Percentiles rank a stretch among this genome's conserved stretches.
These are phyloP conservation scores for Mortierella sp. DNA, from an alignment of 371 early-diverging fungal genomes.

Conservation along the genomic window DNA sequence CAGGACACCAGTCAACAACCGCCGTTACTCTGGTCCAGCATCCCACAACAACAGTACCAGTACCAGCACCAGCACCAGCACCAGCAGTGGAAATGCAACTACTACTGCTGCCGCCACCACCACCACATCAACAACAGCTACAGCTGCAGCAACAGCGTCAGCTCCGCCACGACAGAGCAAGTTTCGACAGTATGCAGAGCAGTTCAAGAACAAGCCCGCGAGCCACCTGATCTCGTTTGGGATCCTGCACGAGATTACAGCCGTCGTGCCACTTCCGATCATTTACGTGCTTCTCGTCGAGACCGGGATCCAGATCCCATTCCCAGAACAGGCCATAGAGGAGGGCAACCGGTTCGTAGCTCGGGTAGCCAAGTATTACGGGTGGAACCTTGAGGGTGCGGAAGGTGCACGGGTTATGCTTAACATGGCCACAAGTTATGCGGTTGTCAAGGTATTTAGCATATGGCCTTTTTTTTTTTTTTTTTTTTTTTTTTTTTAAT, in stretches of 20 bases:
- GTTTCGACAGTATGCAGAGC: constrained; percentile 63
- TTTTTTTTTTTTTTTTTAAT: neutral
- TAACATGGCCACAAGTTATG: constrained; percentile 84
- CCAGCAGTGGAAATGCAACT: too few species aligned
- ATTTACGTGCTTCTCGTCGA: constrained; percentile 74
- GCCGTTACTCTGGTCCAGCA: too few species aligned
- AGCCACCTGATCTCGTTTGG: constrained; percentile 85
- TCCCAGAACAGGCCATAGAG: constrained; percentile 71
- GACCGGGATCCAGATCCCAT: constrained; percentile 66
- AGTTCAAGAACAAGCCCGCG: constrained; percentile 79
- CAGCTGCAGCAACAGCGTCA: too few species aligned
- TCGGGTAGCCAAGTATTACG: constrained; percentile 65
- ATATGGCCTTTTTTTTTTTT: neutral
- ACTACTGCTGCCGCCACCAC: too few species aligned
- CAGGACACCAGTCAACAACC: too few species aligned
- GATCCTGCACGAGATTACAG: constrained; percentile 90
- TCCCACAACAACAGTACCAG: too few species aligned
- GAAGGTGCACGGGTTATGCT: constrained; percentile 69
- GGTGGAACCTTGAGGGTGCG: constrained; percentile 58
- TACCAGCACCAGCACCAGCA: too few species aligned
- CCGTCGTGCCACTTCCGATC: constrained; percentile 81
- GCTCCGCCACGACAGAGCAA: constrained; percentile 12
- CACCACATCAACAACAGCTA: too few species aligned
- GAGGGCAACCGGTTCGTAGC: constrained; percentile 76
- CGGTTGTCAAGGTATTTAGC: constrained; percentile 77